Percentiles rank a stretch among this genome's conserved stretches.
Evolutionary conservation across 2,329 filamentous ascomycete species (phyloP).

Genomic region (Alternaria burnsii): DNA sequence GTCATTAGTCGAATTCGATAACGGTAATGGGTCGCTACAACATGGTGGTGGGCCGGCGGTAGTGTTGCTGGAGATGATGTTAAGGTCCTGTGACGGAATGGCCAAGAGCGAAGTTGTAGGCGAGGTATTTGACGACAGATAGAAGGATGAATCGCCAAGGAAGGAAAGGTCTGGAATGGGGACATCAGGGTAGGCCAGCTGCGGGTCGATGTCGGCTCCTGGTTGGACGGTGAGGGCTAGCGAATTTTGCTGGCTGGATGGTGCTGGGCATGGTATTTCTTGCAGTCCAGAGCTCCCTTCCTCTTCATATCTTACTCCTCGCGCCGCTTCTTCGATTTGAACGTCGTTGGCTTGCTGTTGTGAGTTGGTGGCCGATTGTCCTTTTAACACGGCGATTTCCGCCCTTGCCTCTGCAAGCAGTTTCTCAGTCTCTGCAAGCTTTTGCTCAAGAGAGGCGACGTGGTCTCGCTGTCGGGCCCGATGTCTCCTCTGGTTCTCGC

Average conservation of each 20-base stretch:
- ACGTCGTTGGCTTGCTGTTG: slow-evolving; percentile 4
- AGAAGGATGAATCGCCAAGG: slow-evolving; percentile 8
- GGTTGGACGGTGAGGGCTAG: slow-evolving; percentile 8
- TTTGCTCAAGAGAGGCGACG: slow-evolving; percentile 52
- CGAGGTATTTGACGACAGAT: neutral
- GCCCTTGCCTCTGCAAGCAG: slow-evolving; percentile 34
- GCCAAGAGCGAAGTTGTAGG: neutral
- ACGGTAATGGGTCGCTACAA: slow-evolving; percentile 23
- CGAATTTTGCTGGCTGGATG: slow-evolving; percentile 3
- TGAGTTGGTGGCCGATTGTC: slow-evolving; percentile 20
- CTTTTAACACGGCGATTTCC: slow-evolving; percentile 38
- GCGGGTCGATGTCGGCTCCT: slow-evolving; percentile 5
- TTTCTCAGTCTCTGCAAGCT: slow-evolving; percentile 41
- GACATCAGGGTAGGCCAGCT: slow-evolving; percentile 16
- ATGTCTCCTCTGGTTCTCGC: slow-evolving; percentile 63
- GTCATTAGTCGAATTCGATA: slow-evolving; percentile 5
- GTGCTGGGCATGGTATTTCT: neutral
- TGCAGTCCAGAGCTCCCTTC: neutral
- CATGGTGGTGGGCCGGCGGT: slow-evolving; percentile 35
- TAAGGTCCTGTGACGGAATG: neutral
- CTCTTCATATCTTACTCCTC: neutral
- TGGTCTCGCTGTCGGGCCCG: slow-evolving; percentile 55
- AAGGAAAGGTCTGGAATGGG: slow-evolving; percentile 20
- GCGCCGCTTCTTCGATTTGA: neutral
- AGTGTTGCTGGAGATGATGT: neutral